Evolutionary conservation across 805 yeast genomes (phyloP).

Genomic region (Sugiyamaella americana): DNA sequence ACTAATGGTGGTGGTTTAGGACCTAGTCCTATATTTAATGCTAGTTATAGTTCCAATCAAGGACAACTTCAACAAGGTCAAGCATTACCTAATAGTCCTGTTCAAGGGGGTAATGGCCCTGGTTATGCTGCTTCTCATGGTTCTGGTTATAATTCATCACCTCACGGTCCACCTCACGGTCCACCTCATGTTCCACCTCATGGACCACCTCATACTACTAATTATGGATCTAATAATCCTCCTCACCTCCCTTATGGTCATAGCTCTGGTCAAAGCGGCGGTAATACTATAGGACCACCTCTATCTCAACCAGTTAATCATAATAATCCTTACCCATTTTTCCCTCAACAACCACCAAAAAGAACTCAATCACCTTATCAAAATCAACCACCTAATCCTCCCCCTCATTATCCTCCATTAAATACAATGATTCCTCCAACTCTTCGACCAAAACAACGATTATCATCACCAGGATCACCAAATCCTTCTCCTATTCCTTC

Average conservation of each 20-base stretch:
- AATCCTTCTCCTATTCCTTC: not conserved
- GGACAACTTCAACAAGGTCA: not conserved
- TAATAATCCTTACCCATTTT: too few species aligned
- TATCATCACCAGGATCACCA: not conserved
- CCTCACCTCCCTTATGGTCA: too few species aligned
- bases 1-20: too few species aligned
- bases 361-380: not conserved
- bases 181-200: not conserved
- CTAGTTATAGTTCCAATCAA: not conserved
- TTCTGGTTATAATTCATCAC: not conserved
- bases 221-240: not conserved
- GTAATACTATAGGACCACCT: not conserved
- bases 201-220: not conserved
- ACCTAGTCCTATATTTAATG: too few species aligned
- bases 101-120: too few species aligned
- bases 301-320: not conserved
- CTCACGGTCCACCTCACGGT: not conserved
- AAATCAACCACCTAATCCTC: not conserved
- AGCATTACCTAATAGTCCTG: not conserved
- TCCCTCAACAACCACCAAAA: not conserved
- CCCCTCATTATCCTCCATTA: not conserved
- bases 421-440: slow-evolving; percentile 2
- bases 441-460: not conserved
- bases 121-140: not conserved
- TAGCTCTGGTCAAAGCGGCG: not conserved